A percentile compares a stretch with the other conserved stretches of the same genome.
Evolutionary conservation across 352 stramenopile genomes (phyloP).

Genomic region (Phytophthora pinifolia): DNA sequence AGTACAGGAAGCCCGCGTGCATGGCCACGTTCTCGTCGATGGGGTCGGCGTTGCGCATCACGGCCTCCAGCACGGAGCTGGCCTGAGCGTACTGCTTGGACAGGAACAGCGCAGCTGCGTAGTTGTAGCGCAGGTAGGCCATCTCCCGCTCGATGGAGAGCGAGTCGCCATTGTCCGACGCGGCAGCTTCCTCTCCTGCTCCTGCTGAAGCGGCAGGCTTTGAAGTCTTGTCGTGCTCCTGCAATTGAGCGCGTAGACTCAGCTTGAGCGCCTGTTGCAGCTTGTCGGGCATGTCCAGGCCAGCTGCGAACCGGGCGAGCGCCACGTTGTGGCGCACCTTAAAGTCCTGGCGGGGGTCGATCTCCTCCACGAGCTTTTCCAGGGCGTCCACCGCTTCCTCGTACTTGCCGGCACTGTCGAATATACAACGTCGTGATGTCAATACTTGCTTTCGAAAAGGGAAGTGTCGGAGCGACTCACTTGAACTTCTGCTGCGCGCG

Average conservation of each 20-base stretch:
- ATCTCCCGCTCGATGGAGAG: constrained; percentile 83
- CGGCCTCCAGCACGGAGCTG: constrained; percentile 76
- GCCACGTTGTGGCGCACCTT: constrained; percentile 88
- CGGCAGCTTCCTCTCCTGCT: constrained; percentile 23
- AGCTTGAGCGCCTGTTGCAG: constrained; percentile 75
- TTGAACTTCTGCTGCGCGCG: constrained; percentile 89
- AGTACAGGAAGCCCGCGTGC: constrained; percentile 92
- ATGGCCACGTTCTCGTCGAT: constrained; percentile 92
- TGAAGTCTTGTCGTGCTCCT: constrained; percentile 44
- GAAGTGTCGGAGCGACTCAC: constrained; percentile 34
- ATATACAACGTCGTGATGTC: not conserved
- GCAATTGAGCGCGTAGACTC: constrained; percentile 64
- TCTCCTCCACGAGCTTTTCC: constrained; percentile 83
- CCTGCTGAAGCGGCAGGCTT: constrained; percentile 8
- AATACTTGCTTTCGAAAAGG: constrained; percentile 3
- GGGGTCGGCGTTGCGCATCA: constrained; percentile 90
- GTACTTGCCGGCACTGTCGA: constrained; percentile 77
- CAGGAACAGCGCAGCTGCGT: constrained; percentile 84
- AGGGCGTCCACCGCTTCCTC: constrained; percentile 82
- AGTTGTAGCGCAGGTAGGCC: constrained; percentile 91
- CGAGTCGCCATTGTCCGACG: constrained; percentile 17
- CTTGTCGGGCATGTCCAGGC: constrained; percentile 61
- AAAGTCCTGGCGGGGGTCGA: constrained; percentile 68
- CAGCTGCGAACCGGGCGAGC: constrained; percentile 66
- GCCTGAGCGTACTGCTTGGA: constrained; percentile 91